Evolutionary conservation across 192 early-diverging fungal genomes (phyloP), one percentile per base, ranked within the genome.

Genomic region (Coemansia sp.): DNA sequence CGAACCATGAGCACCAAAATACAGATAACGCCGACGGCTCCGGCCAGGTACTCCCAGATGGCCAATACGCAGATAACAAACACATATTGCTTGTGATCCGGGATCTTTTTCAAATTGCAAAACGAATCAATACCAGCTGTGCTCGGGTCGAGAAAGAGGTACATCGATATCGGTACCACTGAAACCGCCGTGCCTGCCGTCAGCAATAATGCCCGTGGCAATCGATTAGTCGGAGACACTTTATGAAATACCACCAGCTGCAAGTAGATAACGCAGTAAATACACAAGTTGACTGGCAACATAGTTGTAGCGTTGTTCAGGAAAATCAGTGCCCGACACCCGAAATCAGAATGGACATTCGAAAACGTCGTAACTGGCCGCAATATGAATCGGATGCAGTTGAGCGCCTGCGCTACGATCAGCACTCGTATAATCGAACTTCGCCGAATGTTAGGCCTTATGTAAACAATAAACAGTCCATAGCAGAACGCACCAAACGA

Each of bases 221-320:
- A 74, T 48, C 67, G 63, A 36, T 70, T 69, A 0, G 34, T 42
- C 2, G 77, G 71, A 5, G 63, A 60, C 0, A 79, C 57, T 51
- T 69, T 70, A 65, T 79, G 77, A 51, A 79, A 64, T 8, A 79
- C 60, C 13, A 74, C 55, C 7, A 79, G 46, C 33, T 79, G 77
- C 23, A 79, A 45, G 18, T 79, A 79, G 6, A 79, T 45, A 9
- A 74, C 77, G 38, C 71, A 73, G 57, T 74, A 74, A 36, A 67
- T 56, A 26, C 63, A 64, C 9, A 63, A 40, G 34, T 76, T 65
- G 9, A 70, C 62, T 9, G 67, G 67, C 56, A 76, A 24, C 10
- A 51, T 26, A 10, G 73, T 50, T 2, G 57, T 21, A 8, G 34
- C 38, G n/a, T 65, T 69, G 51, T 74, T 67, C 1, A 74, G 36